Base-by-base conservation (phyloP, 2,329 filamentous ascomycete genomes). In the Beauveria sp. region DNA sequence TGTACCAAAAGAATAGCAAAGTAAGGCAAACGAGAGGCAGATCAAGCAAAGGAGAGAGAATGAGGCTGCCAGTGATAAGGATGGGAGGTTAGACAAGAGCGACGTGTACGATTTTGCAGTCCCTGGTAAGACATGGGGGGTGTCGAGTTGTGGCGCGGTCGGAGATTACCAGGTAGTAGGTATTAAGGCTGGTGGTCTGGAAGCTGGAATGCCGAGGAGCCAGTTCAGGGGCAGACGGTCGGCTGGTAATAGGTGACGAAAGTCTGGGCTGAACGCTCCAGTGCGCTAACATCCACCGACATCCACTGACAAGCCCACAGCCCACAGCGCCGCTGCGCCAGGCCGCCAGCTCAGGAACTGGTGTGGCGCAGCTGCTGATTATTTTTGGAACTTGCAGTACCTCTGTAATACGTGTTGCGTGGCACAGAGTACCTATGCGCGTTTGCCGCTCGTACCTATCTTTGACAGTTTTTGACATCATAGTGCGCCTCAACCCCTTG, bases 81-180 rank as follows among this genome's bases (percentile, higher is more conserved):
- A 46, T 38, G 49, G 40, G 24, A 34, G 46, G 57, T 34, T 59
- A 40, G 40, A 60, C 38, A 46, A 53, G 42, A 60, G 34, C 55
- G 49, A 53, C 26, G 57, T 53, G 57, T 40, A 51, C 40, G 49
- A 38, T 12, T 24, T 38, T 26, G 14, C 18, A 42, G 45, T 40
- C 34, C 5, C 42, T 51, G 46, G 46, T 53, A 60, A 60, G 57
- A 52, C 57, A 60, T 30, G 56, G 34, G 30, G 42, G 56, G 56
- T n/a, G 34, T 38, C 45, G 12, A 42, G 22, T 40, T 56, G 56
- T 59, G 57, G 57, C 57, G 57, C 40, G 50, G 18, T 20, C n/a
- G 28, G 50, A 52, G 50, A 52, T 52, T 60, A 49, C 34, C 5
- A 38, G 34, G 34, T 38, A 38, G 34, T 6, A 24, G 22, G 22